phyloP scores from a whole-genome alignment of 768 basidiomycete species.

The Amanita exitialis region DNA sequence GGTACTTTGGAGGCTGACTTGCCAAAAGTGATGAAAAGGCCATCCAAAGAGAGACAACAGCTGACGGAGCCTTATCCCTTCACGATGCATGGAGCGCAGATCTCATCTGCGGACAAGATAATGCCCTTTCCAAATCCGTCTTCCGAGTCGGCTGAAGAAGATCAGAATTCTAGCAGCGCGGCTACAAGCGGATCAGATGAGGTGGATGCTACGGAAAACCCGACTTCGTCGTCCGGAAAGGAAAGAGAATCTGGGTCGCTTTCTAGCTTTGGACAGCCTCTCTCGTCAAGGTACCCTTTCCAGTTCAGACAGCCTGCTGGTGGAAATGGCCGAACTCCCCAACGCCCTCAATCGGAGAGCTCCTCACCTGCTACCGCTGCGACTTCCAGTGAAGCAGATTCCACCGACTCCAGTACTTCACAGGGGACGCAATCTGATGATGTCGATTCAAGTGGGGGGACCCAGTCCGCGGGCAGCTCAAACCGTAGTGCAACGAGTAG shows the following conservation, averaged over 20 bases:
- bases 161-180: constrained; percentile 21
- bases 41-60: constrained; percentile 35
- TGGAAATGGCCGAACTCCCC: not conserved
- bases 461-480: constrained; percentile 11
- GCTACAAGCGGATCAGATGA: constrained; percentile 9
- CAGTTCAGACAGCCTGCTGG: constrained; percentile 39
- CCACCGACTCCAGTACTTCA: constrained; percentile 27
- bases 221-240: constrained; percentile 9
- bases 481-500: constrained; percentile 12
- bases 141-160: constrained; percentile 19
- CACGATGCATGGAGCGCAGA: constrained; percentile 46
- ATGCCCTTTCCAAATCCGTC: constrained; percentile 70
- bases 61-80: constrained; percentile 66
- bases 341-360: not conserved
- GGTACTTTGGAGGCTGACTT: constrained; percentile 6
- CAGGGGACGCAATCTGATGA: constrained; percentile 53
- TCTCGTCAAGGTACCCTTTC: constrained; percentile 54
- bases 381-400: constrained; percentile 13
- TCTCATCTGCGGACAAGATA: constrained; percentile 42
- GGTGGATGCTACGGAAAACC: constrained; percentile 13
- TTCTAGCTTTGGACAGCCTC: constrained; percentile 76
- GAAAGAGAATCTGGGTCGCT: constrained; percentile 65
- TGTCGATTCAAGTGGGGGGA: constrained; percentile 11
- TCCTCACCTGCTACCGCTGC: not conserved
- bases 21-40: constrained; percentile 27